phyloP scores from a whole-genome alignment of 768 basidiomycete genomes.

The Hericium erinaceus region DNA sequence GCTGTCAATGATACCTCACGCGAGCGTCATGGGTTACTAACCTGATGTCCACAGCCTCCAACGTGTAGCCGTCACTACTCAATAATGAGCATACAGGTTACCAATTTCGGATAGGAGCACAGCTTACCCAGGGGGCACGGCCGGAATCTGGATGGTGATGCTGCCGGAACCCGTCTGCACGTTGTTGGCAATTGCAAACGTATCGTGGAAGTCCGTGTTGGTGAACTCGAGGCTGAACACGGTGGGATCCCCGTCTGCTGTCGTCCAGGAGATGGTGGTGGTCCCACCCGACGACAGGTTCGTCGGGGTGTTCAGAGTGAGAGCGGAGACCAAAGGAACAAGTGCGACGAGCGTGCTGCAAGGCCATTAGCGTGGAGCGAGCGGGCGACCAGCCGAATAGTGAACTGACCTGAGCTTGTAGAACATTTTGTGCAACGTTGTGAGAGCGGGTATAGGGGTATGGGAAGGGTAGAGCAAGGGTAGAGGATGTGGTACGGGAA shows the following conservation, averaged over 20 bases:
- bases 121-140: neutral
- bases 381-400: neutral
- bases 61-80: constrained; percentile 4
- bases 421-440: neutral
- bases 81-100: neutral
- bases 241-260: neutral
- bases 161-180: neutral
- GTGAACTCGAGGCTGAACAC: constrained; percentile 2
- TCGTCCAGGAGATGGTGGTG: constrained; percentile 1
- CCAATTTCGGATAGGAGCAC: neutral
- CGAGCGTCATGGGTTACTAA: neutral
- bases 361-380: neutral
- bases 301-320: neutral
- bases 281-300: constrained; percentile 4
- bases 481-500: neutral
- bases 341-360: constrained; percentile 4
- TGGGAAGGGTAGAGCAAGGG: neutral
- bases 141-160: constrained; percentile 3
- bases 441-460: neutral
- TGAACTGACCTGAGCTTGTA: neutral
- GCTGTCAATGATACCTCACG: neutral
- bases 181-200: constrained; percentile 13
- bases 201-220: constrained; percentile 3
- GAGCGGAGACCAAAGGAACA: constrained; percentile 9
- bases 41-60: constrained; percentile 9